A percentile compares a stretch with the other conserved stretches of the same genome.
Conservation (phyloP, 2,329 filamentous ascomycete genomes). For the Diaporthe sp. region DNA sequence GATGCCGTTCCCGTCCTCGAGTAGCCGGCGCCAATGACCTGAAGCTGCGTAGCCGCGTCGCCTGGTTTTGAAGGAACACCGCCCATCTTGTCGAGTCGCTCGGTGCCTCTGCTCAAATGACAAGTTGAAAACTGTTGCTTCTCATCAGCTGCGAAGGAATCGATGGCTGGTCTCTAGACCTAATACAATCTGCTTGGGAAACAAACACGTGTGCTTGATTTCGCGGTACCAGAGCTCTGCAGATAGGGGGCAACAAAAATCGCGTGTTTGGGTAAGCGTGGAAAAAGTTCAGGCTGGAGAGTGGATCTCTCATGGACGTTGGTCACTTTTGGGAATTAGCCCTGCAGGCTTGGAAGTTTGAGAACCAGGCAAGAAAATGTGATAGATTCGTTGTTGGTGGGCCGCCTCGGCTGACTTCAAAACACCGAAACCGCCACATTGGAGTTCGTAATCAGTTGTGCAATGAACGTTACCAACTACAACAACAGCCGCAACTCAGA, state of each 20-base stretch:
- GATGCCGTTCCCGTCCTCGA: slow-evolving; percentile 28
- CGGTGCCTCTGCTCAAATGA: background rate
- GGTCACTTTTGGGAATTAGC: background rate
- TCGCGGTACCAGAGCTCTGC: background rate
- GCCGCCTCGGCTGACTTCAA: background rate
- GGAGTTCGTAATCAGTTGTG: background rate
- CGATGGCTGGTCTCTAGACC: background rate
- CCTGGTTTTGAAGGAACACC: slow-evolving; percentile 24
- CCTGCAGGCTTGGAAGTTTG: slow-evolving; percentile 15
- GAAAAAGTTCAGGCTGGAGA: background rate
- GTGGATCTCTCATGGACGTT: background rate
- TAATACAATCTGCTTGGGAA: background rate
- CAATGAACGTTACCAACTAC: background rate
- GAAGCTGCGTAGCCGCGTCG: background rate
- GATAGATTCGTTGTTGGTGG: slow-evolving; percentile 24
- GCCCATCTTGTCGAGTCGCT: background rate
- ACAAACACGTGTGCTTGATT: background rate
- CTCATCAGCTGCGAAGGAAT: background rate
- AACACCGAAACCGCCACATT: background rate
- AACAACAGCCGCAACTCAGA: background rate
- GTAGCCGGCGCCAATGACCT: slow-evolving; percentile 34
- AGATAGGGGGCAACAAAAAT: background rate
- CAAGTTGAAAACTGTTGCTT: too few relatives aligned
- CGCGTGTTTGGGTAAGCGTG: background rate
- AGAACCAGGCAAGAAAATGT: slow-evolving; percentile 5